These are phyloP conservation scores for Russula emetica DNA, from an alignment of 768 basidiomycete genomes.

Conservation along the genomic window DNA sequence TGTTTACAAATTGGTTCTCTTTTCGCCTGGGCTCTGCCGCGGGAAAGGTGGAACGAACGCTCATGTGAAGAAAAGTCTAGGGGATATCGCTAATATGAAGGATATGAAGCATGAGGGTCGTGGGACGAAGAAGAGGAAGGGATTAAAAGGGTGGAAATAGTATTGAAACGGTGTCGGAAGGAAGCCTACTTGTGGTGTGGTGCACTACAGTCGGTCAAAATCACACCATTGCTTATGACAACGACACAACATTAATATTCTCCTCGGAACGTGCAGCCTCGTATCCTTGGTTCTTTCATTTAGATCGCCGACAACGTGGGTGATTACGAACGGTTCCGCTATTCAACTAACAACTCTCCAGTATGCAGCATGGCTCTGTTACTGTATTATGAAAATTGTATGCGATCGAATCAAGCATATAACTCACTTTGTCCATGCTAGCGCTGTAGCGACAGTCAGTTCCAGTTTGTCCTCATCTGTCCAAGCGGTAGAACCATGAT, in stretches of 20 bases:
- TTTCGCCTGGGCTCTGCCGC: slow-evolving; percentile 33
- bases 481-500: background rate
- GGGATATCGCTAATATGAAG: background rate
- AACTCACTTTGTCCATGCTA: background rate
- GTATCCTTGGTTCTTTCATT: background rate
- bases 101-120: background rate
- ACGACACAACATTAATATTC: background rate
- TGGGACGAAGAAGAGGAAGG: background rate
- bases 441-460: background rate
- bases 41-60: slow-evolving; percentile 8
- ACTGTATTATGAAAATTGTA: background rate
- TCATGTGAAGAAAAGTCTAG: slow-evolving; percentile 11
- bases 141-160: background rate
- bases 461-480: background rate
- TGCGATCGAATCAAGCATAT: background rate
- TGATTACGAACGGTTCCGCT: background rate
- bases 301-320: background rate
- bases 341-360: background rate
- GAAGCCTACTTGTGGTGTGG: background rate
- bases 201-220: background rate
- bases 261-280: background rate
- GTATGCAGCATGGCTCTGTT: background rate
- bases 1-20: slow-evolving; percentile 55
- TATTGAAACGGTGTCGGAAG: background rate
- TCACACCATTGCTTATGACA: background rate